Evolutionary conservation across 108 stramenopile genomes (phyloP).

Genomic region (Nitzschia sp.): DNA sequence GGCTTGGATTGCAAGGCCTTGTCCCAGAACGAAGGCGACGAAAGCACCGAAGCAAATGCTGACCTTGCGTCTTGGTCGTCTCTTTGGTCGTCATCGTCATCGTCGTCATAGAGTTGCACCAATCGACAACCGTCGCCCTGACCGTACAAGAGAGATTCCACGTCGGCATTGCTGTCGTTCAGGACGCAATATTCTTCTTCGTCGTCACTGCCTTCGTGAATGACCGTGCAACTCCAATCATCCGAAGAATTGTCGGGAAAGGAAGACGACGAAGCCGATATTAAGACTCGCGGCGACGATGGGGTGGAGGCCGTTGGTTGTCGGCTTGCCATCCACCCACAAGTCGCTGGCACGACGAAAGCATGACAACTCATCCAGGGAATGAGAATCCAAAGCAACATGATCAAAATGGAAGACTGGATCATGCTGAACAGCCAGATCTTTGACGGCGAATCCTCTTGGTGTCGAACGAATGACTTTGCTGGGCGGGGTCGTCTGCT

Average conservation of each 20-base stretch:
- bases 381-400: too few species aligned
- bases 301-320: too few species aligned
- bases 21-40: constrained; percentile 8
- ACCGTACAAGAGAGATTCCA: neutral
- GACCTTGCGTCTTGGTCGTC: neutral
- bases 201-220: neutral
- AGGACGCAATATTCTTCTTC: constrained; percentile 3
- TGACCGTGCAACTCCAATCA: constrained; percentile 3
- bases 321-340: too few species aligned
- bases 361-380: too few species aligned
- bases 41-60: neutral
- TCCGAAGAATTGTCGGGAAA: neutral
- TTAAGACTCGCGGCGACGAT: too few species aligned
- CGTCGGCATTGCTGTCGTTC: neutral
- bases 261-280: too few species aligned
- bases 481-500: too few species aligned
- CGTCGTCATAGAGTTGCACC: neutral
- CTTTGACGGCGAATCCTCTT: too few species aligned
- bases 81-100: neutral
- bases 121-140: neutral
- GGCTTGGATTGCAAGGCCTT: constrained; percentile 14
- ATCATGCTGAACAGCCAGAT: too few species aligned
- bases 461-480: too few species aligned
- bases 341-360: too few species aligned
- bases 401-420: too few species aligned